Conservation (phyloP, 1,139 yeast species). For the Scheffersomyces lignicola region DNA sequence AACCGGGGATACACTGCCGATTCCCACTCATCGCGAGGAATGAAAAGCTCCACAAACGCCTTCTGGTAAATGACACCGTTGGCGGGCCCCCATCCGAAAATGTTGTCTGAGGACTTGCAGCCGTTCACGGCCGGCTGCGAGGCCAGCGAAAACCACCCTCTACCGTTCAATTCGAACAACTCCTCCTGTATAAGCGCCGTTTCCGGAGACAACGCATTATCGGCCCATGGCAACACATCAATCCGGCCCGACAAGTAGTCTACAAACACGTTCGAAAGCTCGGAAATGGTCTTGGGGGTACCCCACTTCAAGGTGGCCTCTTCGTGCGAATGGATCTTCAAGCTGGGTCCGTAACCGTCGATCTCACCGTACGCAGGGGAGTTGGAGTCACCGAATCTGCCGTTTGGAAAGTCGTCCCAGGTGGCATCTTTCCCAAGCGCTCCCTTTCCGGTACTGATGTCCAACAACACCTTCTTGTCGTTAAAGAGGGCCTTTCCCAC, state of each 20-base stretch:
- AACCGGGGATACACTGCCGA: constrained; percentile 52
- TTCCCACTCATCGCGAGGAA: constrained; percentile 82
- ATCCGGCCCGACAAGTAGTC: constrained; percentile 75
- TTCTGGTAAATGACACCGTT: constrained; percentile 91
- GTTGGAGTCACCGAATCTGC: constrained; percentile 95
- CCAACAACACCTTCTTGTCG: constrained; percentile 58
- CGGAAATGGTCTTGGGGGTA: constrained; percentile 61
- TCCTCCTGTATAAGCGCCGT: constrained; percentile 93
- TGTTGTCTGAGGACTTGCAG: constrained; percentile 72
- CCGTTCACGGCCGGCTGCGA: constrained; percentile 95
- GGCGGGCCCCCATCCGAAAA: constrained; percentile 97
- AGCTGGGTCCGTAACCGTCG: constrained; percentile 93
- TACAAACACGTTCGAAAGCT: constrained; percentile 67
- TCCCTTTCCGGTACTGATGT: constrained; percentile 84
- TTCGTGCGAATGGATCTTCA: constrained; percentile 67
- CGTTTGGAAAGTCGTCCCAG: constrained; percentile 98
- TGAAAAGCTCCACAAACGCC: constrained; percentile 81
- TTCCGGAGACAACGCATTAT: constrained; percentile 79
- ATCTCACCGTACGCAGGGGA: constrained; percentile 98
- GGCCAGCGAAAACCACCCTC: constrained; percentile 83
- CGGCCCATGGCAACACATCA: constrained; percentile 89
- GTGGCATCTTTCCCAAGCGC: constrained; percentile 88
- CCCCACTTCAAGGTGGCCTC: constrained; percentile 85
- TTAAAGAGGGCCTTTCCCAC: constrained; percentile 26
- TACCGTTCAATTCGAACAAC: constrained; percentile 70